Evolutionary conservation across 306 rosid species (phyloP).

Genomic region (Malus domestica): DNA sequence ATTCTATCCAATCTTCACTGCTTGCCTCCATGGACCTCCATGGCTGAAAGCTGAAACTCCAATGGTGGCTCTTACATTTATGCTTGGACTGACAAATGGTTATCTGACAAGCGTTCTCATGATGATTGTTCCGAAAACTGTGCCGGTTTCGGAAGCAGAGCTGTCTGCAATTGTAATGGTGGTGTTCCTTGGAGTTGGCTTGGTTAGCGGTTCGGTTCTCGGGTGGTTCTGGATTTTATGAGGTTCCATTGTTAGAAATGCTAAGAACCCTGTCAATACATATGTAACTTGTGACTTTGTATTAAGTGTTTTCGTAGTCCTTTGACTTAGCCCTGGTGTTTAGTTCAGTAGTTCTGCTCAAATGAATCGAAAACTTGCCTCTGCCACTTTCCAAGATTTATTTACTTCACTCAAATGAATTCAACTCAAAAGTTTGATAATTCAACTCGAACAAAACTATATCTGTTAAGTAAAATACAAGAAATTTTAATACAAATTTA

Average conservation of each 20-base stretch:
- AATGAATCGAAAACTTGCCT: neutral
- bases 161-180: slow-evolving; percentile 75
- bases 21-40: slow-evolving; percentile 72
- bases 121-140: slow-evolving; percentile 67
- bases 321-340: neutral
- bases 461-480: neutral
- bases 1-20: slow-evolving; percentile 76
- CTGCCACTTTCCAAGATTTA: neutral
- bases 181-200: slow-evolving; percentile 71
- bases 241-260: neutral
- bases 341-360: neutral
- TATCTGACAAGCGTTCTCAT: slow-evolving; percentile 76
- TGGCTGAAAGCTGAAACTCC: slow-evolving; percentile 73
- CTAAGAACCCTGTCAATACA: neutral
- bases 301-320: neutral
- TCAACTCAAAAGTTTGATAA: neutral
- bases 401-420: neutral
- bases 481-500: no score
- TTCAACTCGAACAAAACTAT: neutral
- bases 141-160: slow-evolving; percentile 57
- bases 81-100: slow-evolving; percentile 80
- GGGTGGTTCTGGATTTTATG: slow-evolving; percentile 87
- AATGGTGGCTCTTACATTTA: slow-evolving; percentile 53
- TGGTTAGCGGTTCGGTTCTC: slow-evolving; percentile 76
- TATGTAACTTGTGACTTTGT: neutral